Conservation (phyloP, 225 moss, liverwort and hornwort genomes). For the Pseudoscleropodium purum region DNA sequence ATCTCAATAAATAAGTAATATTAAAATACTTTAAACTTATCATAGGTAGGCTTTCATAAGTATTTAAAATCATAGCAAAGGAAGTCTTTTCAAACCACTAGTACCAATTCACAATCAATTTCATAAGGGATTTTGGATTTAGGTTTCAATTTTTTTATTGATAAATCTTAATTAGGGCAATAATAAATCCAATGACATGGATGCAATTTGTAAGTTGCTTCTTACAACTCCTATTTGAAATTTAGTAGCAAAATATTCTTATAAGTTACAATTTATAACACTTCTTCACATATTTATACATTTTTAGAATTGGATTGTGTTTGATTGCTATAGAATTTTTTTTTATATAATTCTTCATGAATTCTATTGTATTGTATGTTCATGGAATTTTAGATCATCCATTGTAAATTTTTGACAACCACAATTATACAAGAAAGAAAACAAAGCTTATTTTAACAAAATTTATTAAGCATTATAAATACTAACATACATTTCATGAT, state of each 20-base stretch:
- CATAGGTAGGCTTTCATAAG: not conserved
- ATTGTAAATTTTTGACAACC: too few relatives aligned
- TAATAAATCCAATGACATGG: not conserved
- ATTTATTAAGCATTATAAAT: too few relatives aligned
- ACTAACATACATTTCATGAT: too few relatives aligned
- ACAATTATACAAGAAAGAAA: too few relatives aligned
- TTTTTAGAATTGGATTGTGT: not conserved
- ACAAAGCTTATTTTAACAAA: too few relatives aligned
- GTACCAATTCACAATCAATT: not conserved
- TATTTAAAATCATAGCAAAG: not conserved
- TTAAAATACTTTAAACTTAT: not conserved
- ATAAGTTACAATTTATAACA: not conserved
- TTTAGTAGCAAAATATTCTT: not conserved
- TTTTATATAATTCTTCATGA: too few relatives aligned
- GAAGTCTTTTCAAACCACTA: not conserved
- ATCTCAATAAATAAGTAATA: not conserved
- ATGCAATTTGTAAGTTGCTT: too few relatives aligned
- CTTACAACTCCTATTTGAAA: too few relatives aligned
- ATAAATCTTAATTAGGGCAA: not conserved
- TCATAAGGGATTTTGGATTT: not conserved
- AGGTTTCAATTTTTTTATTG: not conserved
- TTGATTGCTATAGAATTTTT: not conserved
- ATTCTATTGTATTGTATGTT: too few relatives aligned
- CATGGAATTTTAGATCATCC: too few relatives aligned
- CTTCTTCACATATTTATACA: not conserved